Base-by-base conservation (phyloP, 441 rosid genomes). In the Euphorbia celastroides region DNA sequence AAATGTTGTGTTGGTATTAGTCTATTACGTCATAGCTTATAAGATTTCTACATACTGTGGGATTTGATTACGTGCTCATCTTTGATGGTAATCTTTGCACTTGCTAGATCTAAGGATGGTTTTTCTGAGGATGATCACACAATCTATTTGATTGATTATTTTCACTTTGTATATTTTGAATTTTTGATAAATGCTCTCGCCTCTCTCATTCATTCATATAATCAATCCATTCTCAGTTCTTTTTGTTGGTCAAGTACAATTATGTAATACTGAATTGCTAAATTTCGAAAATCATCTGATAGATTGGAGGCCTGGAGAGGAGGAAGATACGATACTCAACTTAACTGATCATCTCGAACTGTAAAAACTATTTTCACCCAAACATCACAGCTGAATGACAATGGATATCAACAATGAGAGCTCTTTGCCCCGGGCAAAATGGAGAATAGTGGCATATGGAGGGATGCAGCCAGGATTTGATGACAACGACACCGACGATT, bases 391-490 rank as follows among this genome's bases (percentile, higher is more conserved):
- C 19, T n/a, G 54, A 48, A 19, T 17, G 8, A 23, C 54, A 48
- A 48, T 48, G 54, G 54, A 48, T 48, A 48, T 48, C 22, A 48
- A 48, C 54, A 48, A 48, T 2, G 54, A 48, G 54, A 48, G 54
- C 1, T n/a, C 54, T 3, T 19, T 19, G 6, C 54, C 54, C 19
- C 54, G 22, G 20, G 16, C 54, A 48, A 48, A 48, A 48, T 48
- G 54, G 54, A 16, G 54, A 48, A 48, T 17, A 48, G 54, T 48
- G 54, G 54, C 54, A 9, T 48, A 48, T n/a, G 54, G 54, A 48
- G 54, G 54, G 54, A 48, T 48, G 54, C 54, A 48, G 54, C 23
- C 54, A 17, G 54, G 54, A 48, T 48, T 48, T n/a, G 54, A 48
- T 48, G 54, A 48, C 54, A 48, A 48, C 16, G 22, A 48, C 8